phyloP scores from a whole-genome alignment of 2,329 filamentous ascomycete species.

The Biscogniauxia marginata region DNA sequence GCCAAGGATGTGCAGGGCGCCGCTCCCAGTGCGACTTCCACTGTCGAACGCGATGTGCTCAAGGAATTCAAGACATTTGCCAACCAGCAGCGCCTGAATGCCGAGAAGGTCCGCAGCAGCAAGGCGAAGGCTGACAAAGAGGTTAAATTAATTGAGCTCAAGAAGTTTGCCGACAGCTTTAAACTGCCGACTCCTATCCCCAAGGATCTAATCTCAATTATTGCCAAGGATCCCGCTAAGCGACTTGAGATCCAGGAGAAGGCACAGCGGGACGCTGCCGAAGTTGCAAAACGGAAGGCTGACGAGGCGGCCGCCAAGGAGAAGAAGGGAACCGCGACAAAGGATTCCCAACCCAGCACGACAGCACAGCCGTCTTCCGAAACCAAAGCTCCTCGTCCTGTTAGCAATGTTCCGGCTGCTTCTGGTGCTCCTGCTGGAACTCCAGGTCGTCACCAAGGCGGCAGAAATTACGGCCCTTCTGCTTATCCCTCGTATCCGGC shows the following conservation, averaged over 20 bases:
- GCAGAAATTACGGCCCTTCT: conserved; percentile 50
- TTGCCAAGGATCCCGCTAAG: conserved; percentile 94
- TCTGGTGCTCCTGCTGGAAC: conserved; percentile 17
- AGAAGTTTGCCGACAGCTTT: conserved; percentile 92
- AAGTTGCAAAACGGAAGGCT: conserved; percentile 49
- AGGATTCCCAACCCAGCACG: conserved; percentile 43
- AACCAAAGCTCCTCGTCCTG: conserved; percentile 32
- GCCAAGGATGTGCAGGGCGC: conserved; percentile 37
- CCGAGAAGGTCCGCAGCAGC: conserved; percentile 54
- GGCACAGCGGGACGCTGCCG: conserved; percentile 72
- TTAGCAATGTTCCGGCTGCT: conserved; percentile 26
- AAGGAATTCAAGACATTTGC: conserved; percentile 66
- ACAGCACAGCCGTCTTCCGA: conserved; percentile 20
- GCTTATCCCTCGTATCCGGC: conserved; percentile 48
- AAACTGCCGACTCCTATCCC: conserved; percentile 93
- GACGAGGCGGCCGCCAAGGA: conserved; percentile 45
- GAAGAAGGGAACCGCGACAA: conserved; percentile 50
- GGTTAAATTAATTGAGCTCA: conserved; percentile 88
- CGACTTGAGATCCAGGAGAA: conserved; percentile 92
- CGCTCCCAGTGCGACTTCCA: conserved; percentile 55
- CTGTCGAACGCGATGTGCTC: conserved; percentile 61
- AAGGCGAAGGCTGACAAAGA: conserved; percentile 77
- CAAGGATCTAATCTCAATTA: conserved; percentile 85
- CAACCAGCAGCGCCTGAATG: conserved; percentile 52
- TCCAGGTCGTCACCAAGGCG: conserved; percentile 42